Evolutionary conservation across 495 filamentous ascomycete species (phyloP).

Genomic region (Xanthoparmelia taractica): DNA sequence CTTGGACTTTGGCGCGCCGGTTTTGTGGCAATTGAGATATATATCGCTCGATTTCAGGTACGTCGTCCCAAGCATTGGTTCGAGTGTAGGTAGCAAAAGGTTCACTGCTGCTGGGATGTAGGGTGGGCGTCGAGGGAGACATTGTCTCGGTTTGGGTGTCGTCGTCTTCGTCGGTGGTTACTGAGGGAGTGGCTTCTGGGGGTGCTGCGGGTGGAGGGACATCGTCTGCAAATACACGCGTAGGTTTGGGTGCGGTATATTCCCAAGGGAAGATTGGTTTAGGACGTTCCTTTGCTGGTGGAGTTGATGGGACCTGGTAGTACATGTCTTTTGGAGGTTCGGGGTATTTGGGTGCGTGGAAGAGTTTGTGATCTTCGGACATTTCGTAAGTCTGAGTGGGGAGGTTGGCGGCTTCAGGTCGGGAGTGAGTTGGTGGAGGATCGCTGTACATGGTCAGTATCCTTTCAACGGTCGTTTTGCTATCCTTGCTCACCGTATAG

Average conservation of each 20-base stretch:
- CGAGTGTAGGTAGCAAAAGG: slow-evolving; percentile 58
- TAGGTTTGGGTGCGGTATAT: slow-evolving; percentile 50
- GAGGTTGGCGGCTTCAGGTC: slow-evolving; percentile 71
- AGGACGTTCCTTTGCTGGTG: slow-evolving; percentile 48
- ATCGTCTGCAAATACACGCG: slow-evolving; percentile 65
- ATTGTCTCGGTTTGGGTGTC: slow-evolving; percentile 35
- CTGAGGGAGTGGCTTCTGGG: slow-evolving; percentile 29
- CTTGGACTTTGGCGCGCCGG: slow-evolving; percentile 53
- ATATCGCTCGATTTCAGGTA: slow-evolving; percentile 73
- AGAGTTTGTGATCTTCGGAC: slow-evolving; percentile 61
- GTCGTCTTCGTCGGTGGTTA: slow-evolving; percentile 33
- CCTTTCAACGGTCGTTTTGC: slow-evolving; percentile 10
- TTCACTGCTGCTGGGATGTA: slow-evolving; percentile 39
- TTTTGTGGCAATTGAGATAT: slow-evolving; percentile 61
- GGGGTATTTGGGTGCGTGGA: slow-evolving; percentile 70
- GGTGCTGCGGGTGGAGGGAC: slow-evolving; percentile 28
- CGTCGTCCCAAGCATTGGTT: slow-evolving; percentile 82
- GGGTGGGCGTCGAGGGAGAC: slow-evolving; percentile 43
- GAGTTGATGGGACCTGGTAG: slow-evolving; percentile 63
- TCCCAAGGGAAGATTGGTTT: slow-evolving; percentile 86
- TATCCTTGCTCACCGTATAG: slow-evolving; percentile 46
- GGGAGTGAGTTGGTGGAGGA: slow-evolving; percentile 63
- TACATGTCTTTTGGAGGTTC: slow-evolving; percentile 80
- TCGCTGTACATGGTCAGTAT: slow-evolving; percentile 42
- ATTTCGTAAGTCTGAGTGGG: slow-evolving; percentile 65